Evolutionary conservation across 2,329 filamentous ascomycete genomes (phyloP), one percentile per base, ranked within the genome.

Genomic region (Colletotrichum theobromicola): DNA sequence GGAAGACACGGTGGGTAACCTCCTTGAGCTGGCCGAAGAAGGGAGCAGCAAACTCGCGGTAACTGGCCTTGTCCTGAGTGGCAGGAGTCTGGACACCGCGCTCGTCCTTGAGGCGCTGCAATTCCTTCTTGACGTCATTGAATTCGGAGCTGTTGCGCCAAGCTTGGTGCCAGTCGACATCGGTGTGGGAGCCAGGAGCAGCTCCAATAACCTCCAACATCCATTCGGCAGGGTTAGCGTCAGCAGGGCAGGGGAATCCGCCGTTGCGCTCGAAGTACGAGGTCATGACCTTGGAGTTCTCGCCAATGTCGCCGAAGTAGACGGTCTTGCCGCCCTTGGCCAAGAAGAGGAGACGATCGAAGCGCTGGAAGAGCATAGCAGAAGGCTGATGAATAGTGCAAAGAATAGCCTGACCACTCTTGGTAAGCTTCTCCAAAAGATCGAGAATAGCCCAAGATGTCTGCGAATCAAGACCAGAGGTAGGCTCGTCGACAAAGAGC

Each of bases 331-430:
- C 94, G 70, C 94, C 94, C 80, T 90, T 93, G 37, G 93, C 92
- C 18, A 97, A 86, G 86, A 97, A 95, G 35, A 96, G 88, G 9
- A 97, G 90, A 73, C 94, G 91, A 80, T 97, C 94, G 81, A 97
- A 98, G 73, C 95, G 93, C 82, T 98, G 94, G 87, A 98, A 98
- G 67, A 98, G 89, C 90, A 98, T 95, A 37, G 96, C 95, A 16
- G 95, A 97, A n/a, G 96, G 96, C 84, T 98, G 96, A 83, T 98
- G 96, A 75, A 98, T 98, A 0, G 96, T 98, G 86, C 95, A 98
- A n/a, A 98, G 92, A 84, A 98, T 95, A 66, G 96, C 96, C 82
- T 97, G 95, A 18, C 96, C 96, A 76, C 92, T 94, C 83, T 96
- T 94, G 79, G 95, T 95, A 37, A 98, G 89, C 84, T 97, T 98